Conservation (phyloP, 2,329 filamentous ascomycete genomes). For the Zasmidium angulare region DNA sequence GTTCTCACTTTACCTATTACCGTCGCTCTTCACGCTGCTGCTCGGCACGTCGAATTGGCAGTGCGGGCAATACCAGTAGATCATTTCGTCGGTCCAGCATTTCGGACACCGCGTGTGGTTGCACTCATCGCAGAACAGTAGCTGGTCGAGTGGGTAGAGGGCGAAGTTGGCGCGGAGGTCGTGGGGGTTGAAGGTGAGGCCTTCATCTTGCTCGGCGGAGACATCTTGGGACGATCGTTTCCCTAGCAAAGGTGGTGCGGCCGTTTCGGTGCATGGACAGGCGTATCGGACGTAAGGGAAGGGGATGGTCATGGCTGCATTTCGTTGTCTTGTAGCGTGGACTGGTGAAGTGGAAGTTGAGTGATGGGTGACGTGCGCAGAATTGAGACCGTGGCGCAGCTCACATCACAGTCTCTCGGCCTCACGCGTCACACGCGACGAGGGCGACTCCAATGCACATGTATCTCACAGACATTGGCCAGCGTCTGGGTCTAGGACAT, state of each 20-base stretch:
- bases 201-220: conserved; percentile 57
- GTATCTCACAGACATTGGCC: no score
- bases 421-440: no score
- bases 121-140: conserved; percentile 96
- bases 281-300: conserved; percentile 67
- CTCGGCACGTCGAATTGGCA: conserved; percentile 96
- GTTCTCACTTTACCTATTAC: conserved; percentile 69
- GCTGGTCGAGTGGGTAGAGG: conserved; percentile 86
- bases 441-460: no score
- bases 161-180: conserved; percentile 84
- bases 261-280: conserved; percentile 59
- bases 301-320: conserved; percentile 20
- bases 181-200: conserved; percentile 83
- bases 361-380: no score
- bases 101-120: conserved; percentile 91
- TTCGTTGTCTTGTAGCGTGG: no score
- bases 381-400: no score
- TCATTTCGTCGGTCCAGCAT: conserved; percentile 89
- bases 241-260: conserved; percentile 36
- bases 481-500: no score
- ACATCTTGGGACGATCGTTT: conserved; percentile 32
- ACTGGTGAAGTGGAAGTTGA: no score
- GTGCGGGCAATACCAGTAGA: conserved; percentile 92
- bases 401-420: no score
- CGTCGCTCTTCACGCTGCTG: conserved; percentile 87